Percentiles rank a stretch among this genome's conserved stretches.
Conservation (phyloP, 768 basidiomycete genomes). For the Holtermanniella nyarrowii region DNA sequence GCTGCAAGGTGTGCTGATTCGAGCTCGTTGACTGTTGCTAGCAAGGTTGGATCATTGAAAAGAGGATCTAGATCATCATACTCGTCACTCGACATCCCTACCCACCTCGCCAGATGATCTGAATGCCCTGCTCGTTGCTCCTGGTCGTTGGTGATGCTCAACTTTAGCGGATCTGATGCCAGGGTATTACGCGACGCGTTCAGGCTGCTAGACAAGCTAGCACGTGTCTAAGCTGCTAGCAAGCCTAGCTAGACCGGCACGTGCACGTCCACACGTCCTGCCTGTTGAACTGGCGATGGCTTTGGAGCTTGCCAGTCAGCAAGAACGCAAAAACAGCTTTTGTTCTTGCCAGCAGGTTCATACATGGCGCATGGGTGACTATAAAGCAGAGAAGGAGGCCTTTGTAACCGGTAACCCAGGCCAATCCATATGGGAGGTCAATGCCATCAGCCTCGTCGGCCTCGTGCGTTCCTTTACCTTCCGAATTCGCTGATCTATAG, state of each 20-base stretch:
- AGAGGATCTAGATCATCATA: neutral
- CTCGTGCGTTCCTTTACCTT: slow-evolving; percentile 46
- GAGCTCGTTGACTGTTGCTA: neutral
- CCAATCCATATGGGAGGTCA: slow-evolving; percentile 58
- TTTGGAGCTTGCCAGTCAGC: too few relatives aligned
- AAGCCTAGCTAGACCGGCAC: too few relatives aligned
- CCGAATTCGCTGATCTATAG: neutral
- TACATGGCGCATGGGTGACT: slow-evolving; percentile 36
- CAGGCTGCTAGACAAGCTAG: neutral
- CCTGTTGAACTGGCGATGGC: too few relatives aligned
- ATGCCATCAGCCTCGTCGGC: slow-evolving; percentile 55
- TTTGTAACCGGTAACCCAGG: slow-evolving; percentile 70
- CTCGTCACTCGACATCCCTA: too few relatives aligned
- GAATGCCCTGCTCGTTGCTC: neutral
- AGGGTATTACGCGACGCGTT: neutral
- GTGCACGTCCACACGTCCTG: too few relatives aligned
- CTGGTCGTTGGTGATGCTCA: neutral
- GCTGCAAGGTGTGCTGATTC: neutral
- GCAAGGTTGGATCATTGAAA: neutral
- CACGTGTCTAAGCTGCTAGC: neutral
- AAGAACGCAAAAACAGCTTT: too few relatives aligned
- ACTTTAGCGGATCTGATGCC: too few relatives aligned
- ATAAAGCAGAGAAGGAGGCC: slow-evolving; percentile 69
- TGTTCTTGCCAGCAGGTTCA: too few relatives aligned
- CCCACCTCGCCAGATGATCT: too few relatives aligned